Percentiles rank a stretch among this genome's conserved stretches.
These are phyloP conservation scores for Auricularia sp. DNA, from an alignment of 768 basidiomycete species.

Conservation along the genomic window DNA sequence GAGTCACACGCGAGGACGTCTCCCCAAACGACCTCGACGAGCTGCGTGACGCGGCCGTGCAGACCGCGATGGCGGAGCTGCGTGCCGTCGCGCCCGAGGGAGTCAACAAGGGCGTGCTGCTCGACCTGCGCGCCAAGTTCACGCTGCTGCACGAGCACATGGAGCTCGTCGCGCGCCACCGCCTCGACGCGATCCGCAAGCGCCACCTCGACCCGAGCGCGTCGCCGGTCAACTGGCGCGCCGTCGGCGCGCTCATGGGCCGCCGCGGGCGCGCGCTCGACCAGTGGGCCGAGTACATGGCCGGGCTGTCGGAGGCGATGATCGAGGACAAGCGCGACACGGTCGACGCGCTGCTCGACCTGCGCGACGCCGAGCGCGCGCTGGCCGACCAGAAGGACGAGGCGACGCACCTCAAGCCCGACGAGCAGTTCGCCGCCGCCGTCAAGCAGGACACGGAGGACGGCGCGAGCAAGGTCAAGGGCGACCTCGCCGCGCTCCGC, in stretches of 20 bases:
- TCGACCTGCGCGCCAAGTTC: not conserved
- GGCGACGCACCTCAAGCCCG: not conserved
- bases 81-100: not conserved
- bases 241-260: not conserved
- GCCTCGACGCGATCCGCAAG: not conserved
- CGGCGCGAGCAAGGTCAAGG: conserved; percentile 53
- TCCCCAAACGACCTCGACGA: not conserved
- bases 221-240: not conserved
- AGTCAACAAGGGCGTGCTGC: not conserved
- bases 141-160: not conserved
- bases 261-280: not conserved
- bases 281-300: not conserved
- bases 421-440: not conserved
- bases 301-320: not conserved
- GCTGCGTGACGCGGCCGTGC: not conserved
- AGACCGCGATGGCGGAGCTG: not conserved
- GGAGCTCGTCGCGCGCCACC: not conserved
- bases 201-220: not conserved
- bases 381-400: not conserved
- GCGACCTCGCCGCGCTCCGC: conserved; percentile 60
- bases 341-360: not conserved
- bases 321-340: not conserved
- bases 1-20: not conserved
- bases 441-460: conserved; percentile 19
- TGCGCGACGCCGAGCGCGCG: not conserved